Evolutionary conservation across 2,329 filamentous ascomycete species (phyloP), one percentile per base, ranked within the genome.

Genomic region (Fusarium albidum): DNA sequence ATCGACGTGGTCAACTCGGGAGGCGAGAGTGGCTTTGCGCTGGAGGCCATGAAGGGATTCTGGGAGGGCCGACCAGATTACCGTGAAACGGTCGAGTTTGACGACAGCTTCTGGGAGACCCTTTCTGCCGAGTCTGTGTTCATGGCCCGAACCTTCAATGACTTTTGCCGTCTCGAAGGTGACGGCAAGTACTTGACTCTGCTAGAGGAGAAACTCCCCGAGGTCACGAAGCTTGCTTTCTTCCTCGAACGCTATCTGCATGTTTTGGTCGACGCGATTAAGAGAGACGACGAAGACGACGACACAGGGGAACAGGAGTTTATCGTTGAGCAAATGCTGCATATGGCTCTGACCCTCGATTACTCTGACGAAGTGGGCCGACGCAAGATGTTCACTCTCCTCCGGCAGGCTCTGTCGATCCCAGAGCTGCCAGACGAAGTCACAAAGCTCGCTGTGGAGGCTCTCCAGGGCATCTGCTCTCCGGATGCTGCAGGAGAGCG

Each of bases 351-450:
- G 54, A 96, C 91, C 2, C 83, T 98, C 43, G 95, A 99, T 74
- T 99, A 98, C 73, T 93, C 91, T n/a, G 95, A 99, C 69, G 95
- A 98, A 73, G 91, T 96, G 58, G 95, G 95, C 42, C 86, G 95
- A 61, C 84, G 94, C 52, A 96, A 96, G 77, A 98, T 99, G 92
- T 97, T 96, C 71, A 87, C 91, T 14, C 82, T 98, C 28, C 83
- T 98, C 54, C 85, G 95, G 49, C 91, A 96, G 70, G 89, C 89
- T 2, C 79, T 99, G 13, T 92, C 92, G 1, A 88, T 93, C 45
- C 86, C 93, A 4, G 91, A 96, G 64, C 81, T 99, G 3, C 93
- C 95, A 1, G 94, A 99, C 66, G 92, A 96, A 69, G 89, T 92
- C 38, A 98, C 95, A 2, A 94, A 93, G 69, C 87, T 99, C 44